Evolutionary conservation across 805 yeast species (phyloP).

Genomic region (Ogataea haglerorum): DNA sequence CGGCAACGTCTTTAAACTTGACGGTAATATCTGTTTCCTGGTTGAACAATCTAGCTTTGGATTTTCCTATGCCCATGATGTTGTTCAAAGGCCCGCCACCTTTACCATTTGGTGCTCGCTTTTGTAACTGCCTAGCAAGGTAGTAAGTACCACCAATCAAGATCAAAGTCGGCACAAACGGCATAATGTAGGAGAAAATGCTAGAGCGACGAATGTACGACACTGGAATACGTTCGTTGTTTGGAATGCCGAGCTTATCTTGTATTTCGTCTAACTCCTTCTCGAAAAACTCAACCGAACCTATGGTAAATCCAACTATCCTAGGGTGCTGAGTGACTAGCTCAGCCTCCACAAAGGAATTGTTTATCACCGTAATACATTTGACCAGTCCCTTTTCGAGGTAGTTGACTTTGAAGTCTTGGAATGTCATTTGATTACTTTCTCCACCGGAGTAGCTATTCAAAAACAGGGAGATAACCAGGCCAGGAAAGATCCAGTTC

Average conservation of each 20-base stretch:
- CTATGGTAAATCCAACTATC: conserved; percentile 65
- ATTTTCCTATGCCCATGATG: conserved; percentile 78
- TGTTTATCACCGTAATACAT: conserved; percentile 72
- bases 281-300: conserved; percentile 87
- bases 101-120: conserved; percentile 43
- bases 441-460: conserved; percentile 17
- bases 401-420: conserved; percentile 76
- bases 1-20: conserved; percentile 93
- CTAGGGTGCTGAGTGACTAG: conserved; percentile 31
- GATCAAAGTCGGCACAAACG: conserved; percentile 83
- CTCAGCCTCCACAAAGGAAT: conserved; percentile 67
- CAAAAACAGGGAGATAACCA: conserved; percentile 23
- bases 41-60: conserved; percentile 87
- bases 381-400: conserved; percentile 77
- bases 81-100: conserved; percentile 71
- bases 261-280: conserved; percentile 73
- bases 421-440: conserved; percentile 67
- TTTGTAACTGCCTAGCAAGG: conserved; percentile 37
- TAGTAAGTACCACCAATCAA: conserved; percentile 87
- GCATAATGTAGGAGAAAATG: conserved; percentile 57
- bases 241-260: conserved; percentile 58
- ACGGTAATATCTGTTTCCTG: conserved; percentile 88
- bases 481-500: conserved; percentile 29
- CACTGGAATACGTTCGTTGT: conserved; percentile 73
- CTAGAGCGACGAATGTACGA: conserved; percentile 72